Conservation (phyloP, 1,284 basidiomycete genomes). For the Moesziomyces antarcticus region DNA sequence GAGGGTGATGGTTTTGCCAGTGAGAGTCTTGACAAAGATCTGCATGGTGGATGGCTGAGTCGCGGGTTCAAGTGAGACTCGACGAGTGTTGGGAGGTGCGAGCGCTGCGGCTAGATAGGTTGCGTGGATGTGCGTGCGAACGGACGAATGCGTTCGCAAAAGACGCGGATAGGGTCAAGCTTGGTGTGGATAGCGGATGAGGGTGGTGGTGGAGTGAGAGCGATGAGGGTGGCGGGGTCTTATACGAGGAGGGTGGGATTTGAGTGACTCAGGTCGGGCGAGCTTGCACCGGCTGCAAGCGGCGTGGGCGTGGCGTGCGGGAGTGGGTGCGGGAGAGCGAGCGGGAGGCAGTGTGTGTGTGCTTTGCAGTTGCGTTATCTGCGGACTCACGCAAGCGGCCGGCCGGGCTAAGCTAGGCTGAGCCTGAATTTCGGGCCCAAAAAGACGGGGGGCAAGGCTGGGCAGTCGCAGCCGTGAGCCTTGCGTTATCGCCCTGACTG, state of each 20-base stretch:
- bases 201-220: neutral
- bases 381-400: neutral
- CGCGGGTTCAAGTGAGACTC: neutral
- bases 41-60: constrained; percentile 25
- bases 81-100: neutral
- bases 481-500: too few species aligned
- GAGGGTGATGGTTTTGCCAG: too few species aligned
- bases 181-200: constrained; percentile 62
- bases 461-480: neutral
- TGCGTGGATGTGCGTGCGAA: too few species aligned
- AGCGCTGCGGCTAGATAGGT: too few species aligned
- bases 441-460: neutral
- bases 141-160: too few species aligned
- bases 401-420: neutral
- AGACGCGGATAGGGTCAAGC: too few species aligned
- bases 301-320: neutral
- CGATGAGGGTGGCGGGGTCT: constrained; percentile 23
- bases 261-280: constrained; percentile 43
- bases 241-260: constrained; percentile 13
- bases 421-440: constrained; percentile 1
- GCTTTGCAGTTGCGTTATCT: too few species aligned
- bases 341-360: neutral
- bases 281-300: constrained; percentile 9
- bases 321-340: too few species aligned
- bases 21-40: constrained; percentile 57